Conservation (phyloP, 495 filamentous ascomycete species). For the Penicillium argentinense region DNA sequence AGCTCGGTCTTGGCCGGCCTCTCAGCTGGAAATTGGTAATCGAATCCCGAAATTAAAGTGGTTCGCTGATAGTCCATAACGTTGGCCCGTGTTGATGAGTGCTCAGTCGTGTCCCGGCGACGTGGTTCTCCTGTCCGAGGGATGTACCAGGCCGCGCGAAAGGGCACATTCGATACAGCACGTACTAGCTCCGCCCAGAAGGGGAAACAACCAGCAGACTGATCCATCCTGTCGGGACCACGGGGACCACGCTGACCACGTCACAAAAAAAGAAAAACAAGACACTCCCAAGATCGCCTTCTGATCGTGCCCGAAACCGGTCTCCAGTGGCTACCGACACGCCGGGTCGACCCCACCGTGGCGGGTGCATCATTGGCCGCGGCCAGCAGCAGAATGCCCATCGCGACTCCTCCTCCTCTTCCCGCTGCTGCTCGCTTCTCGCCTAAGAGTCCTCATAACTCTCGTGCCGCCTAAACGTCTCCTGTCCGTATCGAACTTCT, state of each 20-base stretch:
- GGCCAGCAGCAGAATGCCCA: background rate
- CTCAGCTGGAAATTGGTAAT: background rate
- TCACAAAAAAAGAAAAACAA: background rate
- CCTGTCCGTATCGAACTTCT: background rate
- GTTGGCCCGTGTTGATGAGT: background rate
- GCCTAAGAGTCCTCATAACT: constrained; percentile 1
- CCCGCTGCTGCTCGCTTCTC: background rate
- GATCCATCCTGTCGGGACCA: too few relatives aligned
- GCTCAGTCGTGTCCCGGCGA: too few relatives aligned
- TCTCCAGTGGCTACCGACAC: background rate
- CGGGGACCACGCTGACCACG: too few relatives aligned
- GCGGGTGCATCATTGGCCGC: background rate
- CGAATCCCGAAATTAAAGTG: background rate
- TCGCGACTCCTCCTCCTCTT: constrained; percentile 1
- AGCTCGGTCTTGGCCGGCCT: too few relatives aligned
- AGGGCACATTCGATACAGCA: too few relatives aligned
- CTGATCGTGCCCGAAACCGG: background rate
- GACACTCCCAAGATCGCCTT: background rate
- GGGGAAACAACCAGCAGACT: too few relatives aligned
- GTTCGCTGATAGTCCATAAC: background rate
- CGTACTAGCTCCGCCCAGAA: too few relatives aligned
- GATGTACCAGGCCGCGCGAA: too few relatives aligned
- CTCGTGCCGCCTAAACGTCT: constrained; percentile 1
- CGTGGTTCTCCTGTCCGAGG: too few relatives aligned
- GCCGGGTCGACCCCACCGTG: background rate